Percentiles rank a stretch among this genome's conserved stretches.
These are phyloP conservation scores for Torulaspora franciscae DNA, from an alignment of 805 yeast genomes.

Conservation along the genomic window DNA sequence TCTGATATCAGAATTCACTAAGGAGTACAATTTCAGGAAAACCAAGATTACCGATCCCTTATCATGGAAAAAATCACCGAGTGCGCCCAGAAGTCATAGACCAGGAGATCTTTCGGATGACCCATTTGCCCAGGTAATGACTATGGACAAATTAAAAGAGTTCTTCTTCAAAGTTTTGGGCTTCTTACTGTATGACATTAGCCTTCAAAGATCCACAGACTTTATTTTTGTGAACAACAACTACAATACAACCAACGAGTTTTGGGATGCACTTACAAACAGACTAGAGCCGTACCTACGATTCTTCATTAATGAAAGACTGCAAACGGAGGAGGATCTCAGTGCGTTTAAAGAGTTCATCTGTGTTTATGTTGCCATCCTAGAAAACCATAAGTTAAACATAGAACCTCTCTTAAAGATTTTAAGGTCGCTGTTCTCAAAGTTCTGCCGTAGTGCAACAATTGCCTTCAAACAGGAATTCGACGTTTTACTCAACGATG, in stretches of 20 bases:
- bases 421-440: conserved; percentile 52
- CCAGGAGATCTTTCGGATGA: conserved; percentile 32
- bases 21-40: conserved; percentile 67
- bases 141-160: conserved; percentile 38
- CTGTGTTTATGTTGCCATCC: conserved; percentile 67
- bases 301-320: conserved; percentile 42
- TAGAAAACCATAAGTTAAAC: conserved; percentile 67
- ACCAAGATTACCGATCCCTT: conserved; percentile 66
- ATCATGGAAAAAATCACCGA: conserved; percentile 39
- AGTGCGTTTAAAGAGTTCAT: conserved; percentile 54
- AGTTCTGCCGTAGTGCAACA: conserved; percentile 53
- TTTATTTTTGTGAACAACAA: conserved; percentile 58
- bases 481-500: conserved; percentile 58
- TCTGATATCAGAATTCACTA: conserved; percentile 57
- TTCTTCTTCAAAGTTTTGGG: conserved; percentile 65
- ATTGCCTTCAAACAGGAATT: conserved; percentile 58
- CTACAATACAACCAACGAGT: conserved; percentile 51
- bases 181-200: conserved; percentile 70
- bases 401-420: conserved; percentile 57
- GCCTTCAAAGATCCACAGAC: conserved; percentile 58
- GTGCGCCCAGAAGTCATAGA: conserved; percentile 15
- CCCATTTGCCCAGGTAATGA: conserved; percentile 25
- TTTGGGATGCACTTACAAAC: conserved; percentile 67
- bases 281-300: conserved; percentile 57
- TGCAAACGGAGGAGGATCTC: conserved; percentile 43